Percentiles rank a stretch among this genome's conserved stretches.
Conservation (phyloP, 352 stramenopile species). For the Pythium phragmitis region DNA sequence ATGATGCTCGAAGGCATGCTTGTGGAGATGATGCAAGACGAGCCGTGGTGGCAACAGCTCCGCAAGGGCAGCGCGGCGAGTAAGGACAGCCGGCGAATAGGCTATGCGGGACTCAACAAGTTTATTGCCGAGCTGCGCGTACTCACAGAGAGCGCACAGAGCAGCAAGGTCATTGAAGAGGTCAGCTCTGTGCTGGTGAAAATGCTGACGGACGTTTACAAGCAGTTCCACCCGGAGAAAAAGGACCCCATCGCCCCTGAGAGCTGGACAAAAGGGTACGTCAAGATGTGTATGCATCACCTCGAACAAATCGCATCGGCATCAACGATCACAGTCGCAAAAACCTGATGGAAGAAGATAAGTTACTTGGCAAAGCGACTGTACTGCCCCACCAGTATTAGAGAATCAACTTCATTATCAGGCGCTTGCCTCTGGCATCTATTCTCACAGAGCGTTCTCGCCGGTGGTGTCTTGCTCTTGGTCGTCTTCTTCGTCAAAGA, state of each 20-base stretch:
- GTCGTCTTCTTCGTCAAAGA: constrained; percentile 29
- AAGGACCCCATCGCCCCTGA: constrained; percentile 36
- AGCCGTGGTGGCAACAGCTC: constrained; percentile 59
- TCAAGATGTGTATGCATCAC: constrained; percentile 35
- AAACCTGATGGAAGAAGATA: not conserved
- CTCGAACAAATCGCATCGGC: constrained; percentile 22
- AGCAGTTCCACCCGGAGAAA: constrained; percentile 55
- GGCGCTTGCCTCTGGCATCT: not conserved
- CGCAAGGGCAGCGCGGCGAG: constrained; percentile 17
- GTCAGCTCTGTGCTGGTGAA: constrained; percentile 33
- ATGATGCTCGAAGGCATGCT: constrained; percentile 58
- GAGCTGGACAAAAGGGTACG: constrained; percentile 37
- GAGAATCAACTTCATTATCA: not conserved
- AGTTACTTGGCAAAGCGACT: too few species aligned
- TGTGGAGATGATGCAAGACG: constrained; percentile 56
- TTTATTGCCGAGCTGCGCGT: constrained; percentile 66
- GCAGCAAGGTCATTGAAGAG: constrained; percentile 37
- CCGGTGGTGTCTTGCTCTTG: not conserved
- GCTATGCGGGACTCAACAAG: constrained; percentile 62
- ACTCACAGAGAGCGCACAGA: constrained; percentile 38
- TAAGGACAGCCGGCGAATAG: constrained; percentile 43
- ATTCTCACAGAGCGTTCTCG: not conserved
- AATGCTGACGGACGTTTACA: constrained; percentile 51
- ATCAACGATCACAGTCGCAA: not conserved
- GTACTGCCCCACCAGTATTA: not conserved